Conservation (phyloP, 495 filamentous ascomycete genomes). For the Aeminium ludgeri region DNA sequence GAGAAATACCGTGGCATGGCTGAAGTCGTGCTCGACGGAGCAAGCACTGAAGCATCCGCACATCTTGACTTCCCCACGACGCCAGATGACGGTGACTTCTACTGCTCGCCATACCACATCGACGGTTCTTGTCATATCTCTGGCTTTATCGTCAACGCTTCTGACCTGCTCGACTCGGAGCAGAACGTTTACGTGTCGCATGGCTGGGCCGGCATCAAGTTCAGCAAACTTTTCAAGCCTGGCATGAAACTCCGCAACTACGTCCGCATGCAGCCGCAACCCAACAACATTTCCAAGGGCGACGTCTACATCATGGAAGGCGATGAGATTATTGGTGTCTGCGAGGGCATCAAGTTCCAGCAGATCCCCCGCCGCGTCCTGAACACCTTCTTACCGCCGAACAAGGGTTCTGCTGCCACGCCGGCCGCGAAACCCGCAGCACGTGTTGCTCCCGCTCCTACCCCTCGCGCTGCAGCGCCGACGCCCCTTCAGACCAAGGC, state of each 20-base stretch:
- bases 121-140: slow-evolving; percentile 34
- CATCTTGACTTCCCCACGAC: slow-evolving; percentile 28
- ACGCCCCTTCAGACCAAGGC: slow-evolving; percentile 1
- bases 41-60: slow-evolving; percentile 29
- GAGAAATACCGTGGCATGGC: slow-evolving; percentile 28
- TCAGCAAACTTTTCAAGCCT: slow-evolving; percentile 22
- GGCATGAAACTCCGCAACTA: slow-evolving; percentile 27
- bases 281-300: slow-evolving; percentile 26
- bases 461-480: slow-evolving; percentile 8
- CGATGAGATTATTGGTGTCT: slow-evolving; percentile 26
- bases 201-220: slow-evolving; percentile 27
- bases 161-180: slow-evolving; percentile 30
- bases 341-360: slow-evolving; percentile 29
- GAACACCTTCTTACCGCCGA: slow-evolving; percentile 25
- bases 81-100: slow-evolving; percentile 28
- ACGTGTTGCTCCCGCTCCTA: slow-evolving; percentile 11
- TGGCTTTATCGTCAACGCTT: slow-evolving; percentile 39
- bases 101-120: slow-evolving; percentile 31
- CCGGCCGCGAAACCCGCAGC: slow-evolving; percentile 7
- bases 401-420: slow-evolving; percentile 15
- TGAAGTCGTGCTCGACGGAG: slow-evolving; percentile 29
- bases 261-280: slow-evolving; percentile 28
- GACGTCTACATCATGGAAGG: slow-evolving; percentile 30
- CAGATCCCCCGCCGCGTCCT: slow-evolving; percentile 28
- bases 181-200: slow-evolving; percentile 32